Evolutionary conservation across 2,329 filamentous ascomycete species (phyloP), one percentile per base, ranked within the genome.

Genomic region (Coniochaeta sp.): DNA sequence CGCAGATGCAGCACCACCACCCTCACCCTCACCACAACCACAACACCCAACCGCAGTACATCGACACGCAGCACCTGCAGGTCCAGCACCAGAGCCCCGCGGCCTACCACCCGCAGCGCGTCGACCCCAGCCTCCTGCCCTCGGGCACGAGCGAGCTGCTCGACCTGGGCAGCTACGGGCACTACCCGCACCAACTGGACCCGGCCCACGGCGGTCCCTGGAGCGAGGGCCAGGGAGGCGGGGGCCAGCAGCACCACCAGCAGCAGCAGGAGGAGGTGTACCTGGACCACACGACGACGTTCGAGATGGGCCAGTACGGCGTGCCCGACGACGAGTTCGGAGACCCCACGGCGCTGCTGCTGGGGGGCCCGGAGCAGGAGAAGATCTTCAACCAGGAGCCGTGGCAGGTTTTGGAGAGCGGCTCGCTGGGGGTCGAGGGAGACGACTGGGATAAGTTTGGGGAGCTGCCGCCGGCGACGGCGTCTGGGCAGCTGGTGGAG

Each of bases 81-180:
- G 44, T 54, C 19, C 52, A 19, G 26, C 52, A 33, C 19, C 61
- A 61, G 33, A 16, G n/a, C 57, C 59, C 28, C 64, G 63, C 43
- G 24, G 47, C 24, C 6, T 26, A 47, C 43, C 47, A 28, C 11
- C 12, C 69, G 43, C 67, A 69, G 26, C 68, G 67, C 7, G 69
- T 72, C 58, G 70, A 72, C 31, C 69, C 69, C 0, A 67, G 67
- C 16, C 62, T 72, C 22, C 47, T 52, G 9, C 14, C 47, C 24
- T 3, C 33, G 62, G 65, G 16, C 67, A 67, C 5, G 63, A 63
- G 66, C 16, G 61, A 61, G 55, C 38, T 71, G 43, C 61, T 66
- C 34, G 68, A 68, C 12, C 57, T 66, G 16, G 52, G 38, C 33
- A 60, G 60, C 58, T 57, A 62, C 60, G 59, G 59, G 11, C 52